Conservation (phyloP, 139 green algal genomes). For the Zygnema circumcarinatum region DNA sequence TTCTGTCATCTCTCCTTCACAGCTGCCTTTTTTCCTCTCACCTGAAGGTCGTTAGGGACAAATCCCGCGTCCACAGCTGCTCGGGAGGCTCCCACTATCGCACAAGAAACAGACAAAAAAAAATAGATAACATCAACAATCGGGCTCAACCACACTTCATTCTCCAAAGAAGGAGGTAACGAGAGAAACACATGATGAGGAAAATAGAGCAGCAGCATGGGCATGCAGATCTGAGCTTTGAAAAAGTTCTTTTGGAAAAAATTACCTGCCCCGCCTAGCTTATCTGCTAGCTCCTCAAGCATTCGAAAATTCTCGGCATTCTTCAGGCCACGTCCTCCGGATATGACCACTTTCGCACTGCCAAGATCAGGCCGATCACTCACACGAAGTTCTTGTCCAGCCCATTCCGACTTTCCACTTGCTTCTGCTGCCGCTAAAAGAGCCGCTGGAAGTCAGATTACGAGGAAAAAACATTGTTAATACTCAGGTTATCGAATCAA, state of each 20-base stretch:
- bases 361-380: conserved; percentile 79
- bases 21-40: no score
- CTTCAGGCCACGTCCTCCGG: conserved; percentile 85
- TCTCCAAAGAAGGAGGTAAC: neutral
- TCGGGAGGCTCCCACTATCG: conserved; percentile 82
- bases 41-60: conserved; percentile 90
- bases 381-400: conserved; percentile 65
- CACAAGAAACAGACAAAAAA: conserved; percentile 12
- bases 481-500: neutral
- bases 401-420: conserved; percentile 60
- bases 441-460: no score
- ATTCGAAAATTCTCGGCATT: conserved; percentile 81
- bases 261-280: conserved; percentile 71
- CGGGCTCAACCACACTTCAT: conserved; percentile 25
- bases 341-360: conserved; percentile 68
- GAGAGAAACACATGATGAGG: neutral
- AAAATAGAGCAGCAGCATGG: neutral
- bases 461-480: no score
- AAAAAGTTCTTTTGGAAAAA: neutral
- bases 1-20: no score
- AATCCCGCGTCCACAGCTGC: conserved; percentile 91
- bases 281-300: conserved; percentile 84
- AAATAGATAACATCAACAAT: neutral
- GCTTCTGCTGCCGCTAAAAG: neutral
- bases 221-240: no score